Conservation (phyloP, 2,329 filamentous ascomycete species). For the Sclerotinia spermophila region DNA sequence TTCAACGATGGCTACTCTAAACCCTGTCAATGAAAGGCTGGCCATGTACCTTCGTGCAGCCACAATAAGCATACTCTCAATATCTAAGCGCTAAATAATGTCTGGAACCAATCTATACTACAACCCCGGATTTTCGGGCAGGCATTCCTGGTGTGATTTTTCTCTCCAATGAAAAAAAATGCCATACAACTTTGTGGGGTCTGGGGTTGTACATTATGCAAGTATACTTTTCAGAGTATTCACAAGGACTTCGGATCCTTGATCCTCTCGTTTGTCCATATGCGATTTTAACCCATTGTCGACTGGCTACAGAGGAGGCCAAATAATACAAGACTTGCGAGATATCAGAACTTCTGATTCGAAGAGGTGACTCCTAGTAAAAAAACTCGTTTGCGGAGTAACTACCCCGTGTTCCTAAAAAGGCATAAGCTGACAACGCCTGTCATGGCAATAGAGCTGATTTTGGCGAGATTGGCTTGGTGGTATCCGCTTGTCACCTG, state of each 20-base stretch:
- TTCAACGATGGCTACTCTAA: background rate
- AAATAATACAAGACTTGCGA: background rate
- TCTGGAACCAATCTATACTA: constrained; percentile 3
- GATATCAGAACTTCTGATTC: background rate
- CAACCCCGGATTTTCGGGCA: constrained; percentile 18
- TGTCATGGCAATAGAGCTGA: background rate
- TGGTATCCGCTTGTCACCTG: background rate
- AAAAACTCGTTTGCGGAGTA: background rate
- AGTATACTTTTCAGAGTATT: background rate
- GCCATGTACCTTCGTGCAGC: constrained; percentile 1
- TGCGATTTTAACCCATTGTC: background rate
- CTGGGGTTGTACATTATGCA: constrained; percentile 1
- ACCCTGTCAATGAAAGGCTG: constrained; percentile 6
- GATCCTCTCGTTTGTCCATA: background rate
- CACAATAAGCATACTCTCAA: background rate
- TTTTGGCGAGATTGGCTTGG: background rate
- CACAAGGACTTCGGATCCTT: background rate
- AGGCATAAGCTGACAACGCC: background rate
- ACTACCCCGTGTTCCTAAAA: background rate
- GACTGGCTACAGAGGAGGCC: background rate
- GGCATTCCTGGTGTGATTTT: constrained; percentile 5
- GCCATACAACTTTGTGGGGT: constrained; percentile 2
- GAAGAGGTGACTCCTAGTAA: background rate
- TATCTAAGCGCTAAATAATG: background rate
- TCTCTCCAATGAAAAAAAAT: constrained; percentile 4